phyloP scores from a whole-genome alignment of 805 yeast genomes.

The Komagataella pseudopastoris region DNA sequence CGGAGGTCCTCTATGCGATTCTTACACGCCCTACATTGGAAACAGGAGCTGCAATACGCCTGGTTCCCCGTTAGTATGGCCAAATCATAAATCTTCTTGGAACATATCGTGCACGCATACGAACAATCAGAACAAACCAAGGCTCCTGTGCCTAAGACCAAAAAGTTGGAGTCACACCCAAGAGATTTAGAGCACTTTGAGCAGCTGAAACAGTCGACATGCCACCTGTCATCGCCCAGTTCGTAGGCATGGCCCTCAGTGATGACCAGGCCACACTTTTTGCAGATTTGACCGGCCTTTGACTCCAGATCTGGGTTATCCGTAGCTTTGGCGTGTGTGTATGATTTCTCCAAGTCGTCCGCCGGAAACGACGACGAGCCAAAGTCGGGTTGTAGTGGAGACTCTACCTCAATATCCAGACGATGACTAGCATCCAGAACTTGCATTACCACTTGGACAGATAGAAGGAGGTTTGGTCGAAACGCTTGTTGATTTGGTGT shows the following conservation, averaged over 20 bases:
- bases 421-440: not conserved
- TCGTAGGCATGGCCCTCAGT: conserved; percentile 92
- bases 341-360: not conserved
- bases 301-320: not conserved
- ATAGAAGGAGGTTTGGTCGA: not conserved
- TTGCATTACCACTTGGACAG: not conserved
- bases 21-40: conserved; percentile 81
- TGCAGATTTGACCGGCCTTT: not conserved
- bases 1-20: conserved; percentile 74
- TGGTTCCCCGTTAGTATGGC: conserved; percentile 93
- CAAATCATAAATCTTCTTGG: conserved; percentile 77
- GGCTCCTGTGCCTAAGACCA: conserved; percentile 88
- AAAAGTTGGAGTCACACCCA: conserved; percentile 79
- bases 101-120: conserved; percentile 79
- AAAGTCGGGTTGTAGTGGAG: not conserved
- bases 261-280: conserved; percentile 18
- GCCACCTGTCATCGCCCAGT: conserved; percentile 92
- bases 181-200: conserved; percentile 67
- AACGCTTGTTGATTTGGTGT: not conserved
- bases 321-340: not conserved
- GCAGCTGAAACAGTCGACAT: conserved; percentile 82
- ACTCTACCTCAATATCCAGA: not conserved
- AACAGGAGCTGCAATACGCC: conserved; percentile 86
- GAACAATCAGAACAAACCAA: conserved; percentile 85
- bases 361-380: not conserved